Evolutionary conservation across 768 basidiomycete genomes (phyloP), one percentile per base, ranked within the genome.

Genomic region (Lactarius vividus): DNA sequence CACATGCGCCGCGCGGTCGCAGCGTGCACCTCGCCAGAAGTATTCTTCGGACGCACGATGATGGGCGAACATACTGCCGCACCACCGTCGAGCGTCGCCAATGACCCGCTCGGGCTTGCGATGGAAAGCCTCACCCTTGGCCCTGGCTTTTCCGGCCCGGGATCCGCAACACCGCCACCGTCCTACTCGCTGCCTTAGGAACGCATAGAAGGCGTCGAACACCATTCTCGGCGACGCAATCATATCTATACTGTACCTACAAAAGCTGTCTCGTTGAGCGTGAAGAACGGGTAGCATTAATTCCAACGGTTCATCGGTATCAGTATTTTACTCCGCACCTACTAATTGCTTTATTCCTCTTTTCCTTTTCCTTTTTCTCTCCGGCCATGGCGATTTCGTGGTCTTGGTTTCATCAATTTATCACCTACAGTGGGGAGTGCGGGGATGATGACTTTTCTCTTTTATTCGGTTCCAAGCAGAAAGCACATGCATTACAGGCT

Each of bases 1-100:
- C 92, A 94, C 74, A 96, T 97, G 93, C 86, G 96, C 49, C 89
- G 96, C 54, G 96, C 97, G 11, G 91, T 98, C 29, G 91, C 96
- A 3, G 88, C 94, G 16, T 97, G 96, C 78, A 96, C 94, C 0
- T 92, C 91, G 61, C 94, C 94, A 11, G 94, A 95, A 74, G 84
- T 94, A 39, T 92, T 93, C 84, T 94, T 94, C 72, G 85, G 86
- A 62, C 64, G 64, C 33, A 69, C 71, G 16, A 64, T 78, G 80
- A 72, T 77, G 71, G 52, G 77, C 66, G 71, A 77, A 61, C 72
- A 74, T 63, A 49, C 79, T 5, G 79, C 74, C 28, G 69, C 71
- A 29, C 77, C 77, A 29, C 73, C 78, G 2, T 76, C 77, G 15
- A 72, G 65, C 63, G 59, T 72, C 33, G 62, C 60, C 10, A 75